A percentile compares a stretch with the other conserved stretches of the same genome.
phyloP scores from a whole-genome alignment of 208 protist species.

The Leishmania major region DNA sequence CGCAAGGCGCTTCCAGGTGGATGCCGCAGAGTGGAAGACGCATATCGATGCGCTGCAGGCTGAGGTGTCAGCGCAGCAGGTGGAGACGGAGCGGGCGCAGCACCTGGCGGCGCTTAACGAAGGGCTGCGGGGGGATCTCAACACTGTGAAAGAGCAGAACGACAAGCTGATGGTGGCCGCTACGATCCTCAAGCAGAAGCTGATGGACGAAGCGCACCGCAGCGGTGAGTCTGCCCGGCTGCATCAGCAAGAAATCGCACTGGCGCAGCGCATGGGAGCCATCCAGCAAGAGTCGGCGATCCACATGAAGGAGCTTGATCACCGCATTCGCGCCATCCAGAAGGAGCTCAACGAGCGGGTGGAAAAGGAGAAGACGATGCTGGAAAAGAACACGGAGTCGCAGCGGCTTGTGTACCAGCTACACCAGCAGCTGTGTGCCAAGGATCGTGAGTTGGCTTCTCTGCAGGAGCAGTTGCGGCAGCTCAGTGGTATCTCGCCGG shows the following conservation, averaged over 20 bases:
- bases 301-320: slow-evolving; percentile 61
- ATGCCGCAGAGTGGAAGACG: slow-evolving; percentile 62
- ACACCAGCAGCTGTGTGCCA: slow-evolving; percentile 68
- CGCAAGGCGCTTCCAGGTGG: slow-evolving; percentile 47
- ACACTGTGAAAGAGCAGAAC: slow-evolving; percentile 78
- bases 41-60: slow-evolving; percentile 61
- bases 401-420: slow-evolving; percentile 76
- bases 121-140: slow-evolving; percentile 56
- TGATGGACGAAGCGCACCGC: slow-evolving; percentile 69
- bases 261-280: slow-evolving; percentile 80
- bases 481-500: not conserved
- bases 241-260: slow-evolving; percentile 77
- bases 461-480: slow-evolving; percentile 46
- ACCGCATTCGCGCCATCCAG: slow-evolving; percentile 71
- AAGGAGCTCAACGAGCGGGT: slow-evolving; percentile 72
- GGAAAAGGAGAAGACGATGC: slow-evolving; percentile 60
- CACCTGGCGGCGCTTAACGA: slow-evolving; percentile 69
- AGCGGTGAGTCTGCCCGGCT: slow-evolving; percentile 52
- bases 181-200: slow-evolving; percentile 73
- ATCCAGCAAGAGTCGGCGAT: slow-evolving; percentile 79
- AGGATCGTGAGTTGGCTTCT: slow-evolving; percentile 70
- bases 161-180: slow-evolving; percentile 79
- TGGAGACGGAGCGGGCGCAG: slow-evolving; percentile 58
- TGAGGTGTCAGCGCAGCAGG: slow-evolving; percentile 59
- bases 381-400: slow-evolving; percentile 69